Percentiles rank a stretch among this genome's conserved stretches.
These are phyloP conservation scores for Chenopodium suecicum DNA, from an alignment of 148 eudicot genomes.

Conservation along the genomic window DNA sequence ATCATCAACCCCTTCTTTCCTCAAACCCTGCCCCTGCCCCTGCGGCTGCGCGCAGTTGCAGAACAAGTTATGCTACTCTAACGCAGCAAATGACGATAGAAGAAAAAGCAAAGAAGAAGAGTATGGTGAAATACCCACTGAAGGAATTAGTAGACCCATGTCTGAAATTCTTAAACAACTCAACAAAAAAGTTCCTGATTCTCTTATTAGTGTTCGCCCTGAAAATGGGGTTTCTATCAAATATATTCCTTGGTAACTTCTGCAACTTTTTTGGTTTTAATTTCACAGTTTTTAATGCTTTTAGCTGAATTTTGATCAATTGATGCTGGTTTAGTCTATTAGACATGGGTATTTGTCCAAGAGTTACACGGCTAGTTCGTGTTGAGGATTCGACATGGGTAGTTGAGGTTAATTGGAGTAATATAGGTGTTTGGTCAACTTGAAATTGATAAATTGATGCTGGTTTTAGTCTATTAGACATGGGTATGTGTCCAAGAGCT, in stretches of 20 bases:
- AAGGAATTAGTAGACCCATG: constrained; percentile 72
- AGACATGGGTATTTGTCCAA: too few species aligned
- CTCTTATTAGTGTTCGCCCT: constrained; percentile 48
- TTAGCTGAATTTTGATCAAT: background rate
- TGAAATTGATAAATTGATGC: too few species aligned
- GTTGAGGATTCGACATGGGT: background rate
- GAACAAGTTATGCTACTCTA: constrained; percentile 7
- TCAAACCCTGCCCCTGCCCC: constrained; percentile 8
- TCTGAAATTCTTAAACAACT: constrained; percentile 69
- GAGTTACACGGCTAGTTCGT: too few species aligned
- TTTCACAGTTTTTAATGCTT: background rate
- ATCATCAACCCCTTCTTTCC: background rate
- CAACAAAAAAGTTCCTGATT: constrained; percentile 74
- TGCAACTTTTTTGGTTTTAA: background rate
- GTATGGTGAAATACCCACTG: constrained; percentile 35
- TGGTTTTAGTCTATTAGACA: too few species aligned
- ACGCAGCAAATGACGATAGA: constrained; percentile 20
- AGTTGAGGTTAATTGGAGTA: background rate
- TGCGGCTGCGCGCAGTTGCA: background rate
- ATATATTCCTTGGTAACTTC: constrained; percentile 73
- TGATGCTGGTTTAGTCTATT: too few species aligned
- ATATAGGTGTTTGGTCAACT: too few species aligned
- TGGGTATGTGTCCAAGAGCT: too few species aligned
- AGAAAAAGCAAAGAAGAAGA: constrained; percentile 11
- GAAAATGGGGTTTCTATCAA: constrained; percentile 58